Evolutionary conservation across 2,329 filamentous ascomycete species (phyloP).

Genomic region (Exserohilum rostratum): DNA sequence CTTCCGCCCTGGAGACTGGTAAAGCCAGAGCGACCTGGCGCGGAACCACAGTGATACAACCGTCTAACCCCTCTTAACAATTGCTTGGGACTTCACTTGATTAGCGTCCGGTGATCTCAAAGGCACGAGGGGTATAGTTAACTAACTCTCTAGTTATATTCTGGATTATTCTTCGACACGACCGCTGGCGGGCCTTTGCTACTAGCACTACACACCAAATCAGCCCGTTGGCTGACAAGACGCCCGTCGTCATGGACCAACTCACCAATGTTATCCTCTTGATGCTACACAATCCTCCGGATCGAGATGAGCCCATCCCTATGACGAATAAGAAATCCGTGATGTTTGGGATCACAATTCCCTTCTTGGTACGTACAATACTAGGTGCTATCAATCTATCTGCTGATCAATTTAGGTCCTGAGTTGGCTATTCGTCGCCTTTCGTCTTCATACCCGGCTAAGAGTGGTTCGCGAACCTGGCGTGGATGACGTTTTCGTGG

Average conservation of each 20-base stretch:
- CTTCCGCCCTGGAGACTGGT: neutral
- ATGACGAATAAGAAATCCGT: slow-evolving; percentile 27
- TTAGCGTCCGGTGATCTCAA: neutral
- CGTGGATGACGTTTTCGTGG: slow-evolving; percentile 45
- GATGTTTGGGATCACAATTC: slow-evolving; percentile 35
- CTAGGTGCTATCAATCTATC: too few species aligned
- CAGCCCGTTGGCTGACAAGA: neutral
- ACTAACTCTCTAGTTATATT: neutral
- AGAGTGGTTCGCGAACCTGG: slow-evolving; percentile 35
- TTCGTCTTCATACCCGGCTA: slow-evolving; percentile 38
- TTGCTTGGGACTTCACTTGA: neutral
- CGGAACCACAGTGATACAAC: neutral
- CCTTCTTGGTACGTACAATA: slow-evolving; percentile 31
- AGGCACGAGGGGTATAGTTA: neutral
- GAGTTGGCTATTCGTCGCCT: slow-evolving; percentile 31
- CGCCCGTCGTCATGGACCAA: slow-evolving; percentile 8
- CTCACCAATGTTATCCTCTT: slow-evolving; percentile 19
- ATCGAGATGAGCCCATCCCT: slow-evolving; percentile 32
- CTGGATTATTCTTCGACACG: neutral
- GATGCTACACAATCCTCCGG: slow-evolving; percentile 28
- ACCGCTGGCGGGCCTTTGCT: neutral
- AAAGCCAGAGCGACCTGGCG: neutral
- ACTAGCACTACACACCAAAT: neutral
- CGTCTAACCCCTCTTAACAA: neutral
- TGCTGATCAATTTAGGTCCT: slow-evolving; percentile 29